phyloP scores from a whole-genome alignment of 2,329 filamentous ascomycete genomes.

The Colletotrichum kahawae region DNA sequence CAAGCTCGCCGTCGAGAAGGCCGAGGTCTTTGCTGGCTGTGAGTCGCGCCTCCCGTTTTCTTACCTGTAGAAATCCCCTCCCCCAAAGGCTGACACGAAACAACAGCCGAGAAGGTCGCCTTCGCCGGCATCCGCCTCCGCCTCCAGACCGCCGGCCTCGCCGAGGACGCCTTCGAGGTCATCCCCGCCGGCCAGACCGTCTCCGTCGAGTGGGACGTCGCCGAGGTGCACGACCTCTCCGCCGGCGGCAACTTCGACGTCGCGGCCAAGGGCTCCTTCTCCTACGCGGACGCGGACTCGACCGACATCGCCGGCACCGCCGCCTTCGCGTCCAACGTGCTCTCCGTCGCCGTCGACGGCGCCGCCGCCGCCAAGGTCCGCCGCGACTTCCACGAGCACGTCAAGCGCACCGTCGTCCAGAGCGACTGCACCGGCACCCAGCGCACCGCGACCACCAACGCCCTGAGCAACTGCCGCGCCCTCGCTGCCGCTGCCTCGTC shows the following conservation, averaged over 20 bases:
- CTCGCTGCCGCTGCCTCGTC: conserved; percentile 58
- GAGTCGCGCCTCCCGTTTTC: conserved; percentile 26
- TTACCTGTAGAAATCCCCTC: neutral
- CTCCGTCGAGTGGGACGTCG: conserved; percentile 59
- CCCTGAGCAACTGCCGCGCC: conserved; percentile 57
- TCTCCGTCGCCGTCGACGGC: conserved; percentile 63
- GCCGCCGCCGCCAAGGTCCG: conserved; percentile 54
- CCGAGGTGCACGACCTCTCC: conserved; percentile 57
- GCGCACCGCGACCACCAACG: conserved; percentile 48
- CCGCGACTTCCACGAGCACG: conserved; percentile 43
- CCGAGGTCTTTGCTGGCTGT: conserved; percentile 53
- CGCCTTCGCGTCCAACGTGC: conserved; percentile 62
- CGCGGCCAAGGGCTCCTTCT: conserved; percentile 59
- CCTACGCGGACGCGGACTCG: conserved; percentile 55
- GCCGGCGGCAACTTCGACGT: conserved; percentile 61
- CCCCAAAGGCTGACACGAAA: neutral
- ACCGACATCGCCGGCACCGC: conserved; percentile 60
- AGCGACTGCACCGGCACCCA: conserved; percentile 58
- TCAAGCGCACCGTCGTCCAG: conserved; percentile 57
- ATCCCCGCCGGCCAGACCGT: conserved; percentile 55
- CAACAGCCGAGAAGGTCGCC: conserved; percentile 43
- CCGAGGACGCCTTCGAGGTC: conserved; percentile 53
- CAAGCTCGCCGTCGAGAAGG: conserved; percentile 57
- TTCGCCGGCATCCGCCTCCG: conserved; percentile 61
- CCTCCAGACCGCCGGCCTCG: conserved; percentile 48